Percentiles rank a stretch among this genome's conserved stretches.
Evolutionary conservation across 345 rosid genomes (phyloP).

Genomic region (Camelina sativa): DNA sequence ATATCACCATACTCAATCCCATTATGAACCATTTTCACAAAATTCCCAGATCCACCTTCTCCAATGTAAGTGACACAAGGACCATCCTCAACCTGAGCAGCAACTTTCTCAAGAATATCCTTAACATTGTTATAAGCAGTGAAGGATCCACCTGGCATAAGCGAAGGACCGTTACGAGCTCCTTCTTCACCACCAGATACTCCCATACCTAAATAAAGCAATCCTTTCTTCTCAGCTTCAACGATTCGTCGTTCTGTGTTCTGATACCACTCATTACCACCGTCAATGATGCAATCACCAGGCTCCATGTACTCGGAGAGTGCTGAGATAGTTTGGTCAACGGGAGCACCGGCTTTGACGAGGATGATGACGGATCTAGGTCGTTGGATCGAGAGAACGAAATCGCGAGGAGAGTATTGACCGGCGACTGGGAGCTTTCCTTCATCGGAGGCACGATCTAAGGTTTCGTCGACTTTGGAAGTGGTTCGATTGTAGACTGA

Average conservation of each 20-base stretch:
- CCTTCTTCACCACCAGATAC: constrained; percentile 98
- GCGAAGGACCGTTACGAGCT: constrained; percentile 85
- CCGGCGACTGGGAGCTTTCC: constrained; percentile 78
- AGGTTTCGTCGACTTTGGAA: constrained; percentile 88
- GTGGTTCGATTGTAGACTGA: constrained; percentile 91
- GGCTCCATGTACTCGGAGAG: constrained; percentile 76
- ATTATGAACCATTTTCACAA: constrained; percentile 97
- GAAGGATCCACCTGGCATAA: constrained; percentile 98
- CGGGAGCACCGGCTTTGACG: constrained; percentile 93
- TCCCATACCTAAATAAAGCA: constrained; percentile 93
- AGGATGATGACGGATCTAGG: constrained; percentile 95
- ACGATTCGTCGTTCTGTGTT: constrained; percentile 82
- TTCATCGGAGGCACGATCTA: constrained; percentile 69
- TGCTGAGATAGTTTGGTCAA: constrained; percentile 81
- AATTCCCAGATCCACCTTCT: constrained; percentile 93
- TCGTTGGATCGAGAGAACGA: constrained; percentile 77
- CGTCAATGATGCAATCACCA: constrained; percentile 90
- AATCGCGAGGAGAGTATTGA: constrained; percentile 74
- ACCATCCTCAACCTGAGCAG: constrained; percentile 95
- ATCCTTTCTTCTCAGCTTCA: constrained; percentile 57
- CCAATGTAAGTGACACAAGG: constrained; percentile 96
- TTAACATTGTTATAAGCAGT: constrained; percentile 72
- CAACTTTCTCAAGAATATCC: constrained; percentile 76
- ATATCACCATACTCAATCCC: constrained; percentile 98
- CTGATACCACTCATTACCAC: constrained; percentile 95